Evolutionary conservation across 2,329 filamentous ascomycete genomes (phyloP).

Genomic region (Penicillium sp.): DNA sequence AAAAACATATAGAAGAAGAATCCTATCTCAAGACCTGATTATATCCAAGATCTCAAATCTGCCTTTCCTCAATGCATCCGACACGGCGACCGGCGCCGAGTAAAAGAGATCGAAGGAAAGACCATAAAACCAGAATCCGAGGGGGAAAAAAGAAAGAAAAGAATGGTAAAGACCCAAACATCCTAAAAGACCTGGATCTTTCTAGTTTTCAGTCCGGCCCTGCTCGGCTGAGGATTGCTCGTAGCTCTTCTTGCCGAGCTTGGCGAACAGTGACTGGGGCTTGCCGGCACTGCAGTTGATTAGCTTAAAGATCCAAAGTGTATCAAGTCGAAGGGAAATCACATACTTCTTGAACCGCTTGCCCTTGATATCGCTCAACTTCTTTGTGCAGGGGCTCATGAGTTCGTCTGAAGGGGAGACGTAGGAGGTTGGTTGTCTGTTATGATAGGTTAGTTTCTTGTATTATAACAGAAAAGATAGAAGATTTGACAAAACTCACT

Average conservation of each 20-base stretch:
- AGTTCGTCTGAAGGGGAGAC: conserved; percentile 52
- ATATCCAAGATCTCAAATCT: conserved; percentile 2
- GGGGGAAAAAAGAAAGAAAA: not conserved
- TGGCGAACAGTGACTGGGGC: conserved; percentile 49
- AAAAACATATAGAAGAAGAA: conserved; percentile 1
- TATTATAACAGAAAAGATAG: not conserved
- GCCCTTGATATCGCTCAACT: conserved; percentile 50
- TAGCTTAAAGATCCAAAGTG: not conserved
- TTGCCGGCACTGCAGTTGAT: conserved; percentile 36
- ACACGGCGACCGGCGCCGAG: conserved; percentile 17
- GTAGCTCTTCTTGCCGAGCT: conserved; percentile 48
- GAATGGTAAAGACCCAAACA: not conserved
- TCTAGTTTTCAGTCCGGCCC: conserved; percentile 17
- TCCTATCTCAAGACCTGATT: not conserved
- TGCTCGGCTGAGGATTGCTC: conserved; percentile 38
- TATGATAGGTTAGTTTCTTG: conserved; percentile 23
- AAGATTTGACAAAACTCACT: conserved; percentile 31
- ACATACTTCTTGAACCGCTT: conserved; percentile 51
- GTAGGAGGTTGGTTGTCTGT: conserved; percentile 38
- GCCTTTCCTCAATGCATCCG: conserved; percentile 10
- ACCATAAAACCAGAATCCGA: not conserved
- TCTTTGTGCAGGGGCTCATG: conserved; percentile 53
- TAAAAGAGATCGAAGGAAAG: conserved; percentile 11
- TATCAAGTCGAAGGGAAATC: not conserved
- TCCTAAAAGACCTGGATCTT: not conserved